Conservation (phyloP, 345 rosid species). For the Eucalyptus marginata region DNA sequence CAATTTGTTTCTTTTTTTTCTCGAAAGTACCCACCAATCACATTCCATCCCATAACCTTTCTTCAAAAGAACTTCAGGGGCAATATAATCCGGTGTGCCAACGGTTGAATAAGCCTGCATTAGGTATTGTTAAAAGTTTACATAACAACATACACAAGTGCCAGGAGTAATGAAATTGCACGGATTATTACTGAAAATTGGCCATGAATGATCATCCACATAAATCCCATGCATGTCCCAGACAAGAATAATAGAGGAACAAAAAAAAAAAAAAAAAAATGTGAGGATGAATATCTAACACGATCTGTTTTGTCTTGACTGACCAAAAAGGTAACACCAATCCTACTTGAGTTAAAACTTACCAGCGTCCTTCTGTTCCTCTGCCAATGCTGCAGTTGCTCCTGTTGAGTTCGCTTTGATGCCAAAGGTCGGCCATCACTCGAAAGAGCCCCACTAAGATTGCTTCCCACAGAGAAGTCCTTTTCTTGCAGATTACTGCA, state of each 20-base stretch:
- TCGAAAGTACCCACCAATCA: constrained; percentile 62
- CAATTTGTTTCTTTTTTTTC: background rate
- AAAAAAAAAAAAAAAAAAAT: background rate
- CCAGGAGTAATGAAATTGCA: background rate
- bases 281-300: background rate
- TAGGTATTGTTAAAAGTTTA: constrained; percentile 1
- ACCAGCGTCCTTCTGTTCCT: constrained; percentile 94
- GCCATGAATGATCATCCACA: background rate
- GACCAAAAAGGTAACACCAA: background rate
- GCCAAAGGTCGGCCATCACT: constrained; percentile 77
- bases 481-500: constrained; percentile 92
- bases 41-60: constrained; percentile 99
- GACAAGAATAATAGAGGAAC: background rate
- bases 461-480: constrained; percentile 60
- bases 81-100: constrained; percentile 97
- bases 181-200: background rate
- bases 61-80: constrained; percentile 92
- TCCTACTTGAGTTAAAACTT: constrained; percentile 7
- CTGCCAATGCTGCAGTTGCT: constrained; percentile 93
- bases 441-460: constrained; percentile 55
- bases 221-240: background rate
- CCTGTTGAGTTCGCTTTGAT: constrained; percentile 80
- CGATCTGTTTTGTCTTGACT: background rate
- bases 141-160: background rate
- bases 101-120: constrained; percentile 96